Evolutionary conservation across 352 stramenopile species (phyloP), one percentile per base, ranked within the genome.

Genomic region (Phytophthora meadii): DNA sequence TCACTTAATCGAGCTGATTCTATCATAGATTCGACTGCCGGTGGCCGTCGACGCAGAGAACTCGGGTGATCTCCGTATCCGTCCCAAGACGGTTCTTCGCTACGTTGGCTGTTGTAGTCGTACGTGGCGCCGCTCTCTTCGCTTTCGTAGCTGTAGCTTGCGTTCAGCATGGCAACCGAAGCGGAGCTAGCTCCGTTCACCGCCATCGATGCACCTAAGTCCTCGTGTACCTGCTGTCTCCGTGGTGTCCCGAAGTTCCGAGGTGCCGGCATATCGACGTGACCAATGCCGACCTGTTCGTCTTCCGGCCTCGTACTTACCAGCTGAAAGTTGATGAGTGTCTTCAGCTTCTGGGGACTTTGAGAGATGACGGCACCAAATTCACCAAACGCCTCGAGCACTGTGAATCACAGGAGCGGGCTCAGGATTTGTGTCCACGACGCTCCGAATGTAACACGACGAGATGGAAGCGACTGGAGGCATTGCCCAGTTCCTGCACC

Each of bases 1-100:
- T 86, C 72, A 52, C 69, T 76, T 48, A 74, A 32, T 54, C 59
- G 65, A 45, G 74, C 59, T 25, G 64, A 76, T 12, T 73, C 44
- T 8, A 19, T 40, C 57, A 53, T 70, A 10, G 58, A 55, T 44
- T 70, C 54, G 30, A 64, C 41, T 19, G 48, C 11, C 22, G 44
- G 54, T 15, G 45, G 10, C 19, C 49, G 58, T 50, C 39, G 57
- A 54, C 45, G 58, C 7, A 44, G 44, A 39, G 68, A 69, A 24
- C 39, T 64, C 22, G 61, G 46, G 22, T 66, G 47, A 14, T 62
- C 40, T 44, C 42, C 48, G 15, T 61, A 48, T 6, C 53, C 53
- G 42, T 57, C 25, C 50, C 49, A 62, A 32, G 40, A 54, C n/a
- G 59, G 58, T 52, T 73, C 61, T 27, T 70, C 55, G 32, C 44